Evolutionary conservation across 1,139 yeast genomes (phyloP).

Genomic region (Zygoascus hellenicus): DNA sequence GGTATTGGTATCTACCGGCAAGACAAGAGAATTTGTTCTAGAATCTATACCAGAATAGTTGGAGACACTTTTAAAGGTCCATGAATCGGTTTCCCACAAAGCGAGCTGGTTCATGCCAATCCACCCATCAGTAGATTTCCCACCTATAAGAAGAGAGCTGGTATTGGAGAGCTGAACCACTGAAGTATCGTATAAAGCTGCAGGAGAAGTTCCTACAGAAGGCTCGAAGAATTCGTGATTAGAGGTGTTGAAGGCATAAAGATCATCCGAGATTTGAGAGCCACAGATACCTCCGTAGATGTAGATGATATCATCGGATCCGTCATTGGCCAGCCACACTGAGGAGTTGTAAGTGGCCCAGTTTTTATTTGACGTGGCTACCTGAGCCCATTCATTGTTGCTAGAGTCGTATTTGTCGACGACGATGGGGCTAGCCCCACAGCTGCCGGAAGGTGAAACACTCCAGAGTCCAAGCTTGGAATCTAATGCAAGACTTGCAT

Average conservation of each 20-base stretch:
- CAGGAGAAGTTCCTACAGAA: slow-evolving; percentile 40
- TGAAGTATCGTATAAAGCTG: slow-evolving; percentile 45
- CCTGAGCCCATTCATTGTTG: slow-evolving; percentile 18
- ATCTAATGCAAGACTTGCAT: slow-evolving; percentile 19
- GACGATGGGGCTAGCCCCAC: slow-evolving; percentile 13
- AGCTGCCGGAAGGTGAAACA: slow-evolving; percentile 5
- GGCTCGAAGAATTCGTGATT: slow-evolving; percentile 27
- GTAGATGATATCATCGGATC: slow-evolving; percentile 35
- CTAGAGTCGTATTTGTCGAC: slow-evolving; percentile 17
- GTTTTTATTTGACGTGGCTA: slow-evolving; percentile 14
- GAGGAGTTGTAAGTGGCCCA: slow-evolving; percentile 20
- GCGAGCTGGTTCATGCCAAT: slow-evolving; percentile 57
- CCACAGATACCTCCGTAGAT: slow-evolving; percentile 45
- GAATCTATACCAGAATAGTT: slow-evolving; percentile 39
- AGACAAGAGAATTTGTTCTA: slow-evolving; percentile 42
- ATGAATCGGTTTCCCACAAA: slow-evolving; percentile 51
- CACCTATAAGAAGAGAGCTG: slow-evolving; percentile 44
- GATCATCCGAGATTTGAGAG: slow-evolving; percentile 34
- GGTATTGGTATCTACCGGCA: slow-evolving; percentile 35
- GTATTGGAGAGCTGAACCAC: slow-evolving; percentile 20
- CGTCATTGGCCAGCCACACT: slow-evolving; percentile 38
- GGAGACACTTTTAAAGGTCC: slow-evolving; percentile 46
- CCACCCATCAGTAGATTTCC: slow-evolving; percentile 51
- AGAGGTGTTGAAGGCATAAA: slow-evolving; percentile 36
- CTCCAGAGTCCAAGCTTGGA: slow-evolving; percentile 5